Conservation (phyloP, 768 basidiomycete species). For the Leccinum broughii region DNA sequence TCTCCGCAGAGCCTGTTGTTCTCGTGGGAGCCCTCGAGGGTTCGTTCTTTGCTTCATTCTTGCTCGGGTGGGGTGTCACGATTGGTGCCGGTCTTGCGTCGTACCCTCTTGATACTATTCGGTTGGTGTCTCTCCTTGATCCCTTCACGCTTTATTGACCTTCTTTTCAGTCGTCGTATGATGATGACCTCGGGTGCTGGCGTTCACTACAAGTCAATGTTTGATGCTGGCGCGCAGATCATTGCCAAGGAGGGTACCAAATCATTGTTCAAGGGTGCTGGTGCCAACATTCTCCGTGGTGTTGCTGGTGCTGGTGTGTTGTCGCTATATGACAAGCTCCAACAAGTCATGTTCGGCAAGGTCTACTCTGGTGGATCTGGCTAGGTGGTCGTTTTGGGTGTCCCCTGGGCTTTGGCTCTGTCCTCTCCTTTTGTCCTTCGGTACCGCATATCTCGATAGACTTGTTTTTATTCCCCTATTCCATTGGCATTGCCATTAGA, state of each 20-base stretch:
- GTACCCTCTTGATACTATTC: conserved; percentile 90
- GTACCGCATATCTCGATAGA: conserved; percentile 33
- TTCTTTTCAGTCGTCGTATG: conserved; percentile 90
- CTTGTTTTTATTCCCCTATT: conserved; percentile 35
- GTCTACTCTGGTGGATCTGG: conserved; percentile 91
- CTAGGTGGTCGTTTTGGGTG: conserved; percentile 17
- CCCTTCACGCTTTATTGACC: conserved; percentile 2
- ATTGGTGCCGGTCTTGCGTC: conserved; percentile 99
- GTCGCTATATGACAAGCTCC: conserved; percentile 98
- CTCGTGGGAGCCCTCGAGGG: conserved; percentile 95
- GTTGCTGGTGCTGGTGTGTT: conserved; percentile 99
- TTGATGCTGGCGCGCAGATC: conserved; percentile 94
- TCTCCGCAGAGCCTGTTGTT: conserved; percentile 82
- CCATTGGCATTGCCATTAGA: conserved; percentile 21
- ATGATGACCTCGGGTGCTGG: conserved; percentile 99
- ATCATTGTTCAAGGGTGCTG: conserved; percentile 99
- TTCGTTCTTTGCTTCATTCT: conserved; percentile 95
- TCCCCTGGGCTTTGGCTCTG: conserved; percentile 31
- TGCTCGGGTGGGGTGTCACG: conserved; percentile 98
- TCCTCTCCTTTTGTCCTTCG: conserved; percentile 30
- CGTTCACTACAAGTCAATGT: conserved; percentile 99
- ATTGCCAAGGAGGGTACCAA: conserved; percentile 92
- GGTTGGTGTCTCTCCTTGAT: conserved; percentile 39
- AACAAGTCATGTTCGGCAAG: conserved; percentile 96
- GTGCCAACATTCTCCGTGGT: conserved; percentile 95